Conservation (phyloP, 2,329 filamentous ascomycete species). For the Karstenula rhodostoma region DNA sequence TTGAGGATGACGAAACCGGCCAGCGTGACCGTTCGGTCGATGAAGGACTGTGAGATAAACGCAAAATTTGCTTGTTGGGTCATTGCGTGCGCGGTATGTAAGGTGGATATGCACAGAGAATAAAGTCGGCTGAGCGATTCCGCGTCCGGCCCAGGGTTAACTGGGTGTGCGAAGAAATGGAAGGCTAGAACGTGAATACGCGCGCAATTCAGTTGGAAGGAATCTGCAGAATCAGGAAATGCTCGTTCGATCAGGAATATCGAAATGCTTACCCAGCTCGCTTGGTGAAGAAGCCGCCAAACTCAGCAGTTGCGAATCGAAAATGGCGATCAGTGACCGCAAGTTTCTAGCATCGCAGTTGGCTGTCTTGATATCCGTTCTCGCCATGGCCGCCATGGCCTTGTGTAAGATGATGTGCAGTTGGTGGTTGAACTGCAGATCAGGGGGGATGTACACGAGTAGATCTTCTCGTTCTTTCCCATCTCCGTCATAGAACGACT, state of each 20-base stretch:
- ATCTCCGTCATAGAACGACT: slow-evolving; percentile 45
- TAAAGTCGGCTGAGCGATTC: slow-evolving; percentile 42
- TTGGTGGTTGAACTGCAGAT: slow-evolving; percentile 46
- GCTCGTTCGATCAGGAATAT: background rate
- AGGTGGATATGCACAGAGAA: slow-evolving; percentile 42
- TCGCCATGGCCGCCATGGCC: slow-evolving; percentile 44
- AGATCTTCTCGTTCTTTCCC: slow-evolving; percentile 44
- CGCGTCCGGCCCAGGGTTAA: slow-evolving; percentile 34
- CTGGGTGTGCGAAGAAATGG: slow-evolving; percentile 46
- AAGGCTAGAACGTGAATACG: slow-evolving; percentile 47
- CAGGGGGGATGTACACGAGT: slow-evolving; percentile 38
- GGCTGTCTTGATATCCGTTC: slow-evolving; percentile 42
- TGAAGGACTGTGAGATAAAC: slow-evolving; percentile 42
- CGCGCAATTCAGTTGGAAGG: slow-evolving; percentile 44
- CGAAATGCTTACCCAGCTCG: slow-evolving; percentile 38
- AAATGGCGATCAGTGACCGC: slow-evolving; percentile 45
- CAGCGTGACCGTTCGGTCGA: slow-evolving; percentile 44
- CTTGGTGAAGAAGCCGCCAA: slow-evolving; percentile 39
- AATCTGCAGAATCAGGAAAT: slow-evolving; percentile 34
- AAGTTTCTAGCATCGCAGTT: slow-evolving; percentile 41
- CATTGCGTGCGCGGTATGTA: slow-evolving; percentile 34
- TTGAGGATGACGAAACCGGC: slow-evolving; percentile 46
- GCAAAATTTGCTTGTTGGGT: slow-evolving; percentile 35
- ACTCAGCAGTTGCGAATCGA: slow-evolving; percentile 45
- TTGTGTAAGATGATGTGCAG: slow-evolving; percentile 44